Base-by-base conservation (phyloP, 768 basidiomycete genomes). In the Termitomyces sp. region DNA sequence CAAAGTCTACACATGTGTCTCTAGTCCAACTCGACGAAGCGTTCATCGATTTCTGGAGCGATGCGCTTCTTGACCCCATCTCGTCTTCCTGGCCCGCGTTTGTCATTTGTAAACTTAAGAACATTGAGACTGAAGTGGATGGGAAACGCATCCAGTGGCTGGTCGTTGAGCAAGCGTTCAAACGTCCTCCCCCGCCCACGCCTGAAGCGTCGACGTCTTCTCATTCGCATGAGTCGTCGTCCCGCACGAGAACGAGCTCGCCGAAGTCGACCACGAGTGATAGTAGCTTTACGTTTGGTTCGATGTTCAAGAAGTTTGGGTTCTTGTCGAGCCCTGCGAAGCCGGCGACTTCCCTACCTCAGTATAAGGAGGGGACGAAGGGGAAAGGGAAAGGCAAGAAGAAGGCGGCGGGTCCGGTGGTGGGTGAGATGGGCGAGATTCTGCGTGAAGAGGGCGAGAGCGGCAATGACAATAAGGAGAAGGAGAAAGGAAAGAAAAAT, bases 1-100 rank as follows among this genome's bases (percentile, higher is more conserved):
- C 77, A n/a, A 78, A 67, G 60, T 73, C 78, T 22, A 77, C 78
- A 0, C 69, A 72, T 9, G 69, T 86, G 12, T 72, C 76, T 15
- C 62, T 82, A 37, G 72, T 85, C n/a, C 79, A 84, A 60, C 66
- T 93, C 12, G 91, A 93, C 65, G 90, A 92, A 65, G 88, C 89
- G 1, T 92, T 93, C 68, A 72, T 91, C 55, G 90, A 93, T 69
- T 91, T 91, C 67, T 92, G 89, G 89, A 81, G 78, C 53, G 90
- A 93, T 65, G 81, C 88, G 2, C 67, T 91, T 34, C 73, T 86
- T 16, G 90, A 93, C 65, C 83, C 88, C 18, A 79, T 90, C 58
- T 75, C 87, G 0, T 69, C 77, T 1, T 70, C 73, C 45, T 91
- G 86, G 89, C 89, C 89, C 13, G 72, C 78, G 5, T 89, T 91